A percentile compares a stretch with the other conserved stretches of the same genome.
Evolutionary conservation across 345 rosid genomes (phyloP).

Genomic region (Euclidium syriacum): DNA sequence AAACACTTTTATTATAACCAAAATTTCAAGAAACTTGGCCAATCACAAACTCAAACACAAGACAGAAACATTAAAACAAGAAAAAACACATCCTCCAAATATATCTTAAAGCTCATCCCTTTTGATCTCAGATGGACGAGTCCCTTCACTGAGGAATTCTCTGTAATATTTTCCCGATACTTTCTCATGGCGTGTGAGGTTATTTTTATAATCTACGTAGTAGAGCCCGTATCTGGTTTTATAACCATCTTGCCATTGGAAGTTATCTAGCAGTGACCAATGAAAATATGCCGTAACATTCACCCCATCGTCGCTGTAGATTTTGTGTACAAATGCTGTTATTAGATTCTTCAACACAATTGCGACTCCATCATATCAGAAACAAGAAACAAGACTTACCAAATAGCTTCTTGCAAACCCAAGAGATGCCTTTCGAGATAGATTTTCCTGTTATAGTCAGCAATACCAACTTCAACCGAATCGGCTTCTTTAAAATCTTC

Average conservation of each 20-base stretch:
- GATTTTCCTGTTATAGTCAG: constrained; percentile 8
- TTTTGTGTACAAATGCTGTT: neutral
- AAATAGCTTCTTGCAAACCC: constrained; percentile 21
- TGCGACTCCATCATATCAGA: too few relatives aligned
- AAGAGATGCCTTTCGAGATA: constrained; percentile 24
- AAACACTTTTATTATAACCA: neutral
- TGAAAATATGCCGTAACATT: constrained; percentile 39
- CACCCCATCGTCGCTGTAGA: constrained; percentile 22
- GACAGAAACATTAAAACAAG: neutral
- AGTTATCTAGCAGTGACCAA: constrained; percentile 45
- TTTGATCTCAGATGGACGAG: neutral
- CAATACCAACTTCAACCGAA: neutral
- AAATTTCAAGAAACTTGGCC: neutral
- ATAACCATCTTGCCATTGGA: constrained; percentile 39
- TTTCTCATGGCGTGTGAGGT: constrained; percentile 39
- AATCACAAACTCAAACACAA: neutral
- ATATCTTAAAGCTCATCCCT: constrained; percentile 12
- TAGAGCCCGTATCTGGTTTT: constrained; percentile 33
- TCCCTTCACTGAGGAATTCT: constrained; percentile 27
- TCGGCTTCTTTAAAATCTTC: constrained; percentile 3
- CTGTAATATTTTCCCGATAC: constrained; percentile 31
- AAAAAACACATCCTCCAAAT: neutral
- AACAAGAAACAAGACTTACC: neutral
- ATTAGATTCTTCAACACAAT: neutral
- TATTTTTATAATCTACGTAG: constrained; percentile 34